Evolutionary conservation across 2,329 filamentous ascomycete genomes (phyloP), one percentile per base, ranked within the genome.

Genomic region (Colletotrichum chrysophilum): DNA sequence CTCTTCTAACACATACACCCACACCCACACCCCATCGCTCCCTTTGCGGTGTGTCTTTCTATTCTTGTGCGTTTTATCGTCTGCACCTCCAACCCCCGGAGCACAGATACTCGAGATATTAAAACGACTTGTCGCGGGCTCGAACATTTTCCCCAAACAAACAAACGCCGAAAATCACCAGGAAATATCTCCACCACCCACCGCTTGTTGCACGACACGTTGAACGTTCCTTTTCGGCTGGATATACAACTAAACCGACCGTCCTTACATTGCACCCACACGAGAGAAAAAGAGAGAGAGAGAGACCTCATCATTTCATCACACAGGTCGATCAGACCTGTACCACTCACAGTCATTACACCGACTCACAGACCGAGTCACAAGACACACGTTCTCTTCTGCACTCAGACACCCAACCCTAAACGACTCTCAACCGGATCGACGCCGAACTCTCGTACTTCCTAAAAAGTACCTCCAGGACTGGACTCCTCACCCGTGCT

Each of bases 401-500:
- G 18, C 70, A 58, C 70, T 68, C 72, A 70, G 55, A 60, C 38
- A 61, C 52, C 26, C 34, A 61, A 68, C 62, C 32, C 56, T 28
- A 62, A 26, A 21, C 64, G 28, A 16, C 24, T 58, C 14, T 75
- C 24, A 28, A 10, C 62, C 73, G 62, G 62, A 75, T 68, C 32
- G 56, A 64, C 69, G 38, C 69, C 69, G 52, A 75, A 61, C 14
- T 14, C 55, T 61, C 38, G 61, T 66, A 61, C 36, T 38, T 13
- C 30, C 36, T 32, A 6, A 24, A 18, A 71, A 52, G 36, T 71
- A 66, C 55, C 52, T 52, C 58, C 43, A 61, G 61, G 76, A 78
- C 78, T 77, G 75, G 77, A 74, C 69, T 80, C 67, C 77, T 77
- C 66, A 61, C 70, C 60, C 34, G 43, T 38, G 55, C 66, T 75